These are phyloP conservation scores for Seiridium cupressi DNA, from an alignment of 2,329 filamentous ascomycete species.

Conservation along the genomic window DNA sequence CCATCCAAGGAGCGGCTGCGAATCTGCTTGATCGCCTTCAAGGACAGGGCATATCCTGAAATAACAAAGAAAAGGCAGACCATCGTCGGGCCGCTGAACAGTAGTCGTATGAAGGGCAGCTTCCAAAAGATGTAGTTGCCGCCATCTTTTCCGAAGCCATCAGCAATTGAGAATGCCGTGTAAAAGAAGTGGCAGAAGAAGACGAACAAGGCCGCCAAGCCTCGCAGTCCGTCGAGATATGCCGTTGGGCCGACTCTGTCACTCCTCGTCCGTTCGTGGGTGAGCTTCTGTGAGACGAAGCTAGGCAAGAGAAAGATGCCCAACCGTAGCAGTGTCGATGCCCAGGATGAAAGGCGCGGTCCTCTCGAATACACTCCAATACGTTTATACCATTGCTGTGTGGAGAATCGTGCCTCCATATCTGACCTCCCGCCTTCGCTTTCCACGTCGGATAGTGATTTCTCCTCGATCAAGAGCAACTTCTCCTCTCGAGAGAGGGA, in stretches of 20 bases:
- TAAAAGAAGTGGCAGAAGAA: conserved; percentile 58
- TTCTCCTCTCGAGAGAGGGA: conserved; percentile 42
- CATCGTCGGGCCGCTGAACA: conserved; percentile 54
- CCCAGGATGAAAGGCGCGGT: conserved; percentile 33
- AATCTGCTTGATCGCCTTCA: conserved; percentile 48
- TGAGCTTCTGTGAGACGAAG: conserved; percentile 45
- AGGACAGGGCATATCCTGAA: conserved; percentile 58
- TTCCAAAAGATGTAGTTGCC: conserved; percentile 46
- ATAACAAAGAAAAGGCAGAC: conserved; percentile 63
- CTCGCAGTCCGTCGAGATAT: conserved; percentile 58
- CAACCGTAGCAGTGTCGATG: conserved; percentile 33
- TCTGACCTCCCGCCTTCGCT: conserved; percentile 38
- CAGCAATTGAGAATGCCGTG: conserved; percentile 49
- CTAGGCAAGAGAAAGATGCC: conserved; percentile 50
- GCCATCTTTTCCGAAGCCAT: conserved; percentile 45
- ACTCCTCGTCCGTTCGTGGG: conserved; percentile 37
- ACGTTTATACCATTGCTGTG: conserved; percentile 29
- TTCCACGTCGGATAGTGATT: conserved; percentile 40
- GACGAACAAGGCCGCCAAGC: conserved; percentile 53
- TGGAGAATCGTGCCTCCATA: conserved; percentile 31
- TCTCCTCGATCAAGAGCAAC: conserved; percentile 42
- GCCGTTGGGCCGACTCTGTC: conserved; percentile 49
- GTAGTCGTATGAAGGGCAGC: conserved; percentile 52
- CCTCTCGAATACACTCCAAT: conserved; percentile 24
- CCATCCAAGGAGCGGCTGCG: conserved; percentile 34